Evolutionary conservation across 2,329 filamentous ascomycete species (phyloP).

Genomic region (Myotisia sp.): DNA sequence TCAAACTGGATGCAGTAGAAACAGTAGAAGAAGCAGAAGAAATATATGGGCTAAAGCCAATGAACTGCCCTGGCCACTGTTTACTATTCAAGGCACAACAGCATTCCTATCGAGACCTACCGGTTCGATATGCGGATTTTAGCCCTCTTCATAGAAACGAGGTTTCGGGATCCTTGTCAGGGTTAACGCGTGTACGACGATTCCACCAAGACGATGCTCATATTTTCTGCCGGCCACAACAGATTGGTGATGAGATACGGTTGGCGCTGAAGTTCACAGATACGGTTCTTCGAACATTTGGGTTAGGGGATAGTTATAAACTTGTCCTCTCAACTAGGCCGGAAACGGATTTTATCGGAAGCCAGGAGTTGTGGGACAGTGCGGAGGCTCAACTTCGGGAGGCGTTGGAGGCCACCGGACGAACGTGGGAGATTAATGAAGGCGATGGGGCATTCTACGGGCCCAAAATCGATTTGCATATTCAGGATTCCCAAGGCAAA

Average conservation of each 20-base stretch:
- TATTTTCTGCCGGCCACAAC: slow-evolving; percentile 69
- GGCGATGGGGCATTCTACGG: slow-evolving; percentile 85
- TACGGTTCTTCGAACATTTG: slow-evolving; percentile 55
- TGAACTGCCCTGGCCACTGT: slow-evolving; percentile 87
- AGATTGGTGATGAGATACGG: slow-evolving; percentile 61
- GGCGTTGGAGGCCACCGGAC: slow-evolving; percentile 49
- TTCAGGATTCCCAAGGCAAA: slow-evolving; percentile 67
- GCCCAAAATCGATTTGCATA: slow-evolving; percentile 77
- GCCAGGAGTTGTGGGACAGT: slow-evolving; percentile 51
- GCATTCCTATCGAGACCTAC: slow-evolving; percentile 65
- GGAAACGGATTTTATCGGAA: slow-evolving; percentile 62
- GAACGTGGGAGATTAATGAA: slow-evolving; percentile 58
- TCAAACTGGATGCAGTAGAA: slow-evolving; percentile 17
- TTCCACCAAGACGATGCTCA: slow-evolving; percentile 89
- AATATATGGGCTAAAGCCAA: slow-evolving; percentile 74
- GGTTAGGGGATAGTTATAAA: slow-evolving; percentile 53
- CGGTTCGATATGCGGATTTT: slow-evolving; percentile 75
- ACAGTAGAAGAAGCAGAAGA: slow-evolving; percentile 43
- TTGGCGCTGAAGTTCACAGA: slow-evolving; percentile 61
- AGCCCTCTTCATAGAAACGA: slow-evolving; percentile 79
- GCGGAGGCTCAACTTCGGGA: slow-evolving; percentile 53
- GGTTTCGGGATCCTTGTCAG: slow-evolving; percentile 64
- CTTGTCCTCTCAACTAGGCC: slow-evolving; percentile 68
- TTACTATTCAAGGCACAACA: slow-evolving; percentile 62
- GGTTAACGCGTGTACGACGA: slow-evolving; percentile 66